phyloP scores from a whole-genome alignment of 2,329 filamentous ascomycete genomes.

The Metarhizium guizhouense region DNA sequence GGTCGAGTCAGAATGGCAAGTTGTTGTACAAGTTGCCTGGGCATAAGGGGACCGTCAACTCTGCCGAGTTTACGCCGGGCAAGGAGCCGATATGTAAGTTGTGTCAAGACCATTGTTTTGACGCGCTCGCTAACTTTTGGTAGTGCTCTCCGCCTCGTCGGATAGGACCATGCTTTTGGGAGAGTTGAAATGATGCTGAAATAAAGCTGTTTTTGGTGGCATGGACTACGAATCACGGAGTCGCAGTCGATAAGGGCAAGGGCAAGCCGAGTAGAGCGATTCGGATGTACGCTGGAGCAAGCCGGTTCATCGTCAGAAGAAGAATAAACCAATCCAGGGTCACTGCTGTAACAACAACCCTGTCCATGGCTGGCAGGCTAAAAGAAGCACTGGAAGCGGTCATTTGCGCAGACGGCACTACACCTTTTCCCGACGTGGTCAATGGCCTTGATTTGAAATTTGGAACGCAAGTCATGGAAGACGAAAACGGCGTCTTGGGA shows the following conservation, averaged over 20 bases:
- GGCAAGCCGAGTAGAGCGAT: background rate
- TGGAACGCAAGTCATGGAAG: background rate
- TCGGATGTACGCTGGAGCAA: background rate
- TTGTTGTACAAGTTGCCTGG: conserved; percentile 90
- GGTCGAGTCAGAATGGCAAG: conserved; percentile 83
- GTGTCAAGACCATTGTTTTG: background rate
- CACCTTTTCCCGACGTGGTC: background rate
- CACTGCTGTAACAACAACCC: too few relatives aligned
- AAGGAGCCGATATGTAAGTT: conserved; percentile 81
- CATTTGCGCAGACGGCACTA: background rate
- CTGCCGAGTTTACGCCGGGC: conserved; percentile 79
- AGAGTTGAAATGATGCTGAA: conserved; percentile 55
- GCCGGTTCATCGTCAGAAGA: too few relatives aligned
- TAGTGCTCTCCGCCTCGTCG: conserved; percentile 85
- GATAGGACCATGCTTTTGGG: conserved; percentile 78
- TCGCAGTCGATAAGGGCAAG: background rate
- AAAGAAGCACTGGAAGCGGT: background rate
- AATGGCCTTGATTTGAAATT: background rate
- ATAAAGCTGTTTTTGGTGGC: conserved; percentile 13
- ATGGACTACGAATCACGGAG: background rate
- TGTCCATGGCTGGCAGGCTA: too few relatives aligned
- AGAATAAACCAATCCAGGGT: too few relatives aligned
- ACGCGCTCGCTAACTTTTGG: conserved; percentile 25
- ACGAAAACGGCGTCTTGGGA: background rate
- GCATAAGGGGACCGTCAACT: conserved; percentile 91